These are phyloP conservation scores for Sutorius eximius DNA, from an alignment of 1,284 basidiomycete species.

Conservation along the genomic window DNA sequence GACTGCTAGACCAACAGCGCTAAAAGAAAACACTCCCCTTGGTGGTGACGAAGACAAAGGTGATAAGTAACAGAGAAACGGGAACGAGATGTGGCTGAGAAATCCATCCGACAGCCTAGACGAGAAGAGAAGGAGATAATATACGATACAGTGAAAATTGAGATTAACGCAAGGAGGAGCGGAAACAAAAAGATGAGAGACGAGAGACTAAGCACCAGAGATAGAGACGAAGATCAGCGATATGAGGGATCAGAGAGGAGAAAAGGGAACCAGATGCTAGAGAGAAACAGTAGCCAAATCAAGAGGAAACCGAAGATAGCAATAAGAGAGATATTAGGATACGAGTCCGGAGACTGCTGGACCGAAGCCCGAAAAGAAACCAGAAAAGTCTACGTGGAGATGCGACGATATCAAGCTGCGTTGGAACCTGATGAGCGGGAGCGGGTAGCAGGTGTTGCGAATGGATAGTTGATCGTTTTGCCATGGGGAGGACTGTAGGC, in stretches of 20 bases:
- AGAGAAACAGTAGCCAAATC: conserved; percentile 17
- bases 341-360: conserved; percentile 29
- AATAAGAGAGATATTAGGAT: conserved; percentile 38
- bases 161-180: conserved; percentile 33
- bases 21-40: conserved; percentile 28
- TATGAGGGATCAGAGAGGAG: conserved; percentile 8
- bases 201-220: conserved; percentile 12
- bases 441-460: conserved; percentile 28
- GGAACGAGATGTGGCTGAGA: conserved; percentile 28
- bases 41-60: conserved; percentile 28
- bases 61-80: conserved; percentile 35
- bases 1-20: conserved; percentile 33
- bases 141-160: conserved; percentile 34
- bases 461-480: conserved; percentile 32
- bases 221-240: conserved; percentile 13
- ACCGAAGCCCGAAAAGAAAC: conserved; percentile 22
- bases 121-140: conserved; percentile 30
- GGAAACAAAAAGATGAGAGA: conserved; percentile 13
- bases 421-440: conserved; percentile 37
- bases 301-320: conserved; percentile 31
- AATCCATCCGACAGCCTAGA: conserved; percentile 34
- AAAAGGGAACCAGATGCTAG: conserved; percentile 19
- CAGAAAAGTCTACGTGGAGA: conserved; percentile 23
- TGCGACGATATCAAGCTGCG: conserved; percentile 31
- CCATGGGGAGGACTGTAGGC: conserved; percentile 35